Evolutionary conservation across 2,329 filamentous ascomycete genomes (phyloP).

Genomic region (Aspergillus awamori): DNA sequence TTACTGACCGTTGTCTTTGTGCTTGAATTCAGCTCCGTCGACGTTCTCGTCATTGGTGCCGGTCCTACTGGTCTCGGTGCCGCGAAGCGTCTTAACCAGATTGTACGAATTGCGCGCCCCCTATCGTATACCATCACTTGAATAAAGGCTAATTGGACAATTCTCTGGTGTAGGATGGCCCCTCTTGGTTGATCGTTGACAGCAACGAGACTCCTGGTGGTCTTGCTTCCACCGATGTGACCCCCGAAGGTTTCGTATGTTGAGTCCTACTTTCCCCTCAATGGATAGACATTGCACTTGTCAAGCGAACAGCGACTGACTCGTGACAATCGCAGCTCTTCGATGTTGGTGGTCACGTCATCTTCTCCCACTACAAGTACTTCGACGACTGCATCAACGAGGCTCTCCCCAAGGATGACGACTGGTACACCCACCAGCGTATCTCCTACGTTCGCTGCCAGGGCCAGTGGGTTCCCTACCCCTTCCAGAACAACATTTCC

Average conservation of each 20-base stretch:
- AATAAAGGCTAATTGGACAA: slow-evolving; percentile 16
- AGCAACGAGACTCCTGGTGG: slow-evolving; percentile 89
- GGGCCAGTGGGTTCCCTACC: slow-evolving; percentile 94
- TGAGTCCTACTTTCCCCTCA: slow-evolving; percentile 8
- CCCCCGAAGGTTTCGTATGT: slow-evolving; percentile 95
- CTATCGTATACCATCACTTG: neutral
- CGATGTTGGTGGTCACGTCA: slow-evolving; percentile 97
- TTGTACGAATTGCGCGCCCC: slow-evolving; percentile 59
- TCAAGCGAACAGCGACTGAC: slow-evolving; percentile 5
- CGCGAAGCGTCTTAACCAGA: slow-evolving; percentile 95
- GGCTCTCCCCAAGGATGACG: slow-evolving; percentile 86
- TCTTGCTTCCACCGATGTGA: slow-evolving; percentile 92
- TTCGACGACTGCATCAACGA: slow-evolving; percentile 99
- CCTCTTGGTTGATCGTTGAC: slow-evolving; percentile 96
- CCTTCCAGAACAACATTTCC: slow-evolving; percentile 99
- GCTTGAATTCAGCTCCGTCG: slow-evolving; percentile 70
- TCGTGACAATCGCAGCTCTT: slow-evolving; percentile 68
- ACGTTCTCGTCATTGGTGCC: slow-evolving; percentile 96
- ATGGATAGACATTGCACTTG: neutral
- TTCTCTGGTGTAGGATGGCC: slow-evolving; percentile 67
- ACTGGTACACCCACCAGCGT: slow-evolving; percentile 98
- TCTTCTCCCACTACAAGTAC: slow-evolving; percentile 99
- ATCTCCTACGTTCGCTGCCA: slow-evolving; percentile 99
- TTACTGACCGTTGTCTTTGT: slow-evolving; percentile 20
- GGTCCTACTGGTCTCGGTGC: slow-evolving; percentile 97